Percentiles rank a stretch among this genome's conserved stretches.
These are phyloP conservation scores for Phaeoacremonium minimum DNA, from an alignment of 2,329 filamentous ascomycete genomes.

Conservation along the genomic window DNA sequence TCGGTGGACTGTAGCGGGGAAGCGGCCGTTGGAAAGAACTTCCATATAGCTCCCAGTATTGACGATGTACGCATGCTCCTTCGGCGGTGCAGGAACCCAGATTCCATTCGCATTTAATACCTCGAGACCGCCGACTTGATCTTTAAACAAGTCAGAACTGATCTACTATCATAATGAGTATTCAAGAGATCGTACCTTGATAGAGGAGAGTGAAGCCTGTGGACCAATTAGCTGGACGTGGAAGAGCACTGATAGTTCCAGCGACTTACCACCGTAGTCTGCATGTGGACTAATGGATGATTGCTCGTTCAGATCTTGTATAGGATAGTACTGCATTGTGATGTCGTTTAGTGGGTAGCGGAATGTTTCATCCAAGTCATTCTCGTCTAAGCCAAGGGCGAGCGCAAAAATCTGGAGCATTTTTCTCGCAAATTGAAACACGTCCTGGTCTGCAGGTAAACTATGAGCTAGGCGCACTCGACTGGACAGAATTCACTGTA, in stretches of 20 bases:
- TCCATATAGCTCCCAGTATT: constrained; percentile 1
- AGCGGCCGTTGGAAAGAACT: neutral
- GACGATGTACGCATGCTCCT: neutral
- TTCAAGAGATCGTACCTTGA: too few relatives aligned
- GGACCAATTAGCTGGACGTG: too few relatives aligned
- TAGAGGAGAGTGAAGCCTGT: neutral
- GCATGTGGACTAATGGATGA: neutral
- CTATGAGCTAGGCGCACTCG: too few relatives aligned
- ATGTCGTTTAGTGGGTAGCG: neutral
- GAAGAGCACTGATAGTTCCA: too few relatives aligned
- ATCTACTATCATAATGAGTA: too few relatives aligned
- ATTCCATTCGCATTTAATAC: constrained; percentile 2
- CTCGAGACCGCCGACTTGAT: constrained; percentile 1
- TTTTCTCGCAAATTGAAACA: neutral
- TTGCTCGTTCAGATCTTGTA: neutral
- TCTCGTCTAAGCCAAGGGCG: neutral
- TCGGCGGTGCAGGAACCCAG: constrained; percentile 1
- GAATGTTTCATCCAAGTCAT: neutral
- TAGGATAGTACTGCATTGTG: neutral
- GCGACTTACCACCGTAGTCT: too few relatives aligned
- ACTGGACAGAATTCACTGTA: too few relatives aligned
- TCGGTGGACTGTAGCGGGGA: constrained; percentile 1
- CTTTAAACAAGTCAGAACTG: too few relatives aligned
- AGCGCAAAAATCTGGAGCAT: neutral
- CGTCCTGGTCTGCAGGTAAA: too few relatives aligned